phyloP scores from a whole-genome alignment of 495 filamentous ascomycete species.

The Penicillium lividum region DNA sequence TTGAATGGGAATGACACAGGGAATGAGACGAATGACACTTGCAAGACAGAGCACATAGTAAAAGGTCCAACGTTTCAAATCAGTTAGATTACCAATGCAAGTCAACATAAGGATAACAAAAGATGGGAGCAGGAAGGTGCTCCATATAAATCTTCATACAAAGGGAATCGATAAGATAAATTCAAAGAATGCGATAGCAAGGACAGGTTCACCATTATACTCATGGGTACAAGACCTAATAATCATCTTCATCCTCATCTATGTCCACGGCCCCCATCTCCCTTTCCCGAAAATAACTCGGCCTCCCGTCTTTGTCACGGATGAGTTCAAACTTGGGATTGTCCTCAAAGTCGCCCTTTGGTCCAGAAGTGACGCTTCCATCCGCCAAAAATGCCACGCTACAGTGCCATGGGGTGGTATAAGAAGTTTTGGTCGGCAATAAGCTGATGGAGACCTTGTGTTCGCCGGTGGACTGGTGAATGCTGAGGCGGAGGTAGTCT shows the following conservation, averaged over 20 bases:
- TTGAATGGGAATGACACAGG: too few species aligned
- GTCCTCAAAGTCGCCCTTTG: conserved; percentile 12
- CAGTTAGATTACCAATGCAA: too few species aligned
- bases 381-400: conserved; percentile 10
- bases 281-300: conserved; percentile 6
- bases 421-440: conserved; percentile 10
- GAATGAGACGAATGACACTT: too few species aligned
- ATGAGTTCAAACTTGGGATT: conserved; percentile 8
- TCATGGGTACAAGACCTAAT: too few species aligned
- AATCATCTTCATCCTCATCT: too few species aligned
- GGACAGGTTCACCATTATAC: background rate
- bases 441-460: conserved; percentile 14
- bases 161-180: too few species aligned
- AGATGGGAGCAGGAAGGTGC: too few species aligned
- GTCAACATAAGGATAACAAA: too few species aligned
- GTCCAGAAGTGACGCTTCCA: conserved; percentile 8
- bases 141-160: too few species aligned
- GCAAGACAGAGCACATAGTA: too few species aligned
- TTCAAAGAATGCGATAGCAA: background rate
- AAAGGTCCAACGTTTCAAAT: too few species aligned
- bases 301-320: conserved; percentile 6
- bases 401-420: conserved; percentile 15
- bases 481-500: conserved; percentile 12
- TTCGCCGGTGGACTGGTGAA: conserved; percentile 11
- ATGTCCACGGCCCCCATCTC: background rate